A percentile compares a stretch with the other conserved stretches of the same genome.
phyloP scores from a whole-genome alignment of 1,284 basidiomycete species.

The Schizophyllum amplum region DNA sequence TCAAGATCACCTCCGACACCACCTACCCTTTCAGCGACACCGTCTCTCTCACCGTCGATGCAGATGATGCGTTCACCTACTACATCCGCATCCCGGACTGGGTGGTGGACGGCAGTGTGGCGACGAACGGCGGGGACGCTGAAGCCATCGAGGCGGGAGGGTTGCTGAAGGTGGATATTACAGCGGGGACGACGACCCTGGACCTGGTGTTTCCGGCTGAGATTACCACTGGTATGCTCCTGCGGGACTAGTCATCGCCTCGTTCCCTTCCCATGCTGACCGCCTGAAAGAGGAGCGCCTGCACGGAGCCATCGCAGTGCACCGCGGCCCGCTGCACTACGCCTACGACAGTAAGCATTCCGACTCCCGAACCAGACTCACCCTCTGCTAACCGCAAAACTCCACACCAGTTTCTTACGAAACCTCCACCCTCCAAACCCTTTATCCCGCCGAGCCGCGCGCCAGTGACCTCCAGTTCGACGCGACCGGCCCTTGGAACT shows the following conservation, averaged over 20 bases:
- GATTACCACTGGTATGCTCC: constrained; percentile 35
- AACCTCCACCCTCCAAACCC: constrained; percentile 29
- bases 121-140: constrained; percentile 33
- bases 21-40: constrained; percentile 51
- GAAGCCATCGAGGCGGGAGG: constrained; percentile 33
- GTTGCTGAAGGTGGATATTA: constrained; percentile 35
- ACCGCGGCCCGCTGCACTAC: constrained; percentile 49
- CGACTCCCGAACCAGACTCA: no score
- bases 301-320: constrained; percentile 44
- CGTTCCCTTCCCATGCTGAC: no score
- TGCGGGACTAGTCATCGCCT: no score
- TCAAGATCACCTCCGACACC: constrained; percentile 40
- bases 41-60: constrained; percentile 40
- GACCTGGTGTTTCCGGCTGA: constrained; percentile 39
- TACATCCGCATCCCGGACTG: constrained; percentile 49
- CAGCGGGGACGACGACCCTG: constrained; percentile 37
- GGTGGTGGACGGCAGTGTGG: constrained; percentile 41
- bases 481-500: constrained; percentile 41
- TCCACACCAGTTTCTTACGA: background rate
- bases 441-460: constrained; percentile 36
- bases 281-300: constrained; percentile 45
- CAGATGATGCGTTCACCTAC: constrained; percentile 42
- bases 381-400: background rate
- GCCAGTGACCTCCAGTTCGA: constrained; percentile 48
- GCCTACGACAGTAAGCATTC: constrained; percentile 40